Conservation (phyloP, 768 basidiomycete genomes). For the Amanita exitialis region DNA sequence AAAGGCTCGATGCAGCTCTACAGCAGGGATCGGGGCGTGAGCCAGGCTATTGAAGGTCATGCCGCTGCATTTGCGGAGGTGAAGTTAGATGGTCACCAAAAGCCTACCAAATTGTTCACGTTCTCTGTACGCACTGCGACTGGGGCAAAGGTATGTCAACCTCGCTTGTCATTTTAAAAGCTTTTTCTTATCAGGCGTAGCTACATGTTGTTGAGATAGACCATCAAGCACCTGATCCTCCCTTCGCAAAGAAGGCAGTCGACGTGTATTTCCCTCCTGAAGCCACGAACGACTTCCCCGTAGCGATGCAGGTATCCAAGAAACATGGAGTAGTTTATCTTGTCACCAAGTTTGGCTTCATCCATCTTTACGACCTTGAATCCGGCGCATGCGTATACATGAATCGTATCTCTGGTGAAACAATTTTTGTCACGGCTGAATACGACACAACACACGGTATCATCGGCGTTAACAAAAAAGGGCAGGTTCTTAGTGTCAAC, state of each 20-base stretch:
- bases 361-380: constrained; percentile 97
- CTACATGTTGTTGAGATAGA: constrained; percentile 98
- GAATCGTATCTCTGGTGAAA: constrained; percentile 99
- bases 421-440: constrained; percentile 97
- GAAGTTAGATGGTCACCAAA: constrained; percentile 81
- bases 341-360: constrained; percentile 98
- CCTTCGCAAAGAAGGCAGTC: constrained; percentile 94
- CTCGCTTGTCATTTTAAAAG: background rate
- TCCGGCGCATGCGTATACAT: constrained; percentile 97
- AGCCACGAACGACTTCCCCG: constrained; percentile 97
- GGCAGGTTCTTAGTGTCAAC: constrained; percentile 93
- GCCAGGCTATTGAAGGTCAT: constrained; percentile 97
- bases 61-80: constrained; percentile 93
- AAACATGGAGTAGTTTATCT: constrained; percentile 96
- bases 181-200: constrained; percentile 28
- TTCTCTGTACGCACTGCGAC: constrained; percentile 96
- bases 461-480: constrained; percentile 99
- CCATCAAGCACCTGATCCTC: constrained; percentile 85
- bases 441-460: constrained; percentile 93
- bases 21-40: constrained; percentile 85
- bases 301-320: constrained; percentile 97
- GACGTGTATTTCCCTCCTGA: constrained; percentile 99
- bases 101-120: constrained; percentile 83
- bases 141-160: constrained; percentile 78
- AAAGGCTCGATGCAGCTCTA: constrained; percentile 98